These are phyloP conservation scores for Solanum appendiculatum DNA, from an alignment of 257 asterid genomes.

Conservation along the genomic window DNA sequence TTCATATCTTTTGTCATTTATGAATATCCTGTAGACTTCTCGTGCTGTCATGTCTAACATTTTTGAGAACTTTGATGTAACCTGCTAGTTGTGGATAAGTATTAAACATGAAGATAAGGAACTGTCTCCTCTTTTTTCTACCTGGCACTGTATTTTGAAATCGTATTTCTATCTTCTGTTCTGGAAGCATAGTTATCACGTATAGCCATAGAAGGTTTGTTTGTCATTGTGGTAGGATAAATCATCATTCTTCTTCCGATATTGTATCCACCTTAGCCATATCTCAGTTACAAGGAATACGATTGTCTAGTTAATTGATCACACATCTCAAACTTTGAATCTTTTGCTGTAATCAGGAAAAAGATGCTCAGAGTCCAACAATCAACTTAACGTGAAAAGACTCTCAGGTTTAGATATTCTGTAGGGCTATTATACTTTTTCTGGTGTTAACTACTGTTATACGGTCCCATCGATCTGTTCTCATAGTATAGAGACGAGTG, in stretches of 20 bases:
- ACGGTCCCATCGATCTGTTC: neutral
- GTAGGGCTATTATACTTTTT: neutral
- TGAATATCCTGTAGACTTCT: neutral
- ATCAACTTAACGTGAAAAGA: neutral
- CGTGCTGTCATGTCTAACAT: neutral
- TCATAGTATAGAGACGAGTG: neutral
- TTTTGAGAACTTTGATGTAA: neutral
- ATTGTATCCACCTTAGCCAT: neutral
- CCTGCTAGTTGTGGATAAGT: neutral
- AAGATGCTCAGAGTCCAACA: neutral
- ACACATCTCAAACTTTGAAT: neutral
- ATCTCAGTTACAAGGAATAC: neutral
- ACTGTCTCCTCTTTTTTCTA: neutral
- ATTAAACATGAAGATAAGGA: neutral
- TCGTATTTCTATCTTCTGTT: neutral
- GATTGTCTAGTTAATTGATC: neutral
- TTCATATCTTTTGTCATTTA: neutral
- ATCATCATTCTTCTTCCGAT: neutral
- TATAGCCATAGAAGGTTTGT: neutral
- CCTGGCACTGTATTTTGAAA: neutral
- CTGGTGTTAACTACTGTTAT: neutral
- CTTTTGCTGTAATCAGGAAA: neutral
- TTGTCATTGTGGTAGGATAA: neutral
- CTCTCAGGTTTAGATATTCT: neutral
- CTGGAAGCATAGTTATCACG: neutral